These are phyloP conservation scores for Moringa oleifera DNA, from an alignment of 345 rosid genomes.

Conservation along the genomic window DNA sequence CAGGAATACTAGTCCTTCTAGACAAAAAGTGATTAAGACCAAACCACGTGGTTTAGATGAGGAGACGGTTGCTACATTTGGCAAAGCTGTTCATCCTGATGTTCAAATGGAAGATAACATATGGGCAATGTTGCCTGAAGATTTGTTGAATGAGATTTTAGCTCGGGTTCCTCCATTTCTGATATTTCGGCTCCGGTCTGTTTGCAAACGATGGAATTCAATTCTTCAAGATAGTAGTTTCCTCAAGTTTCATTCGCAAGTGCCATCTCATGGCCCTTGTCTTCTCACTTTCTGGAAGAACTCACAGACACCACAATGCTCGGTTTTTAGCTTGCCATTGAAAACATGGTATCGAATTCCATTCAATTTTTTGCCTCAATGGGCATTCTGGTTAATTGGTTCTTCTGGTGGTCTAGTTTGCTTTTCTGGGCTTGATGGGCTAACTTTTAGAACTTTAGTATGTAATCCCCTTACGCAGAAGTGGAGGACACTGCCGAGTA, in stretches of 20 bases:
- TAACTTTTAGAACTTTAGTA: conserved; percentile 72
- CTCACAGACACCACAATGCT: conserved; percentile 78
- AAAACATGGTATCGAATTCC: conserved; percentile 93
- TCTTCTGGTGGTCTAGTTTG: conserved; percentile 91
- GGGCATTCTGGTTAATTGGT: conserved; percentile 95
- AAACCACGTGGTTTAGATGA: conserved; percentile 95
- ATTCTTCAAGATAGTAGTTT: conserved; percentile 86
- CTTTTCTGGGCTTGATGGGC: conserved; percentile 86
- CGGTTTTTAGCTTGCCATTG: conserved; percentile 86
- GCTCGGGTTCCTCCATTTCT: conserved; percentile 91
- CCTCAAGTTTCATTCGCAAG: conserved; percentile 71
- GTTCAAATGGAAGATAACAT: conserved; percentile 86
- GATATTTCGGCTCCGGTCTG: conserved; percentile 86
- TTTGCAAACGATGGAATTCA: conserved; percentile 81
- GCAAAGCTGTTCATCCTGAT: conserved; percentile 57
- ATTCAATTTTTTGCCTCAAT: conserved; percentile 75
- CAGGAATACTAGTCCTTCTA: conserved; percentile 80
- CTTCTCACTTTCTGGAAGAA: conserved; percentile 92
- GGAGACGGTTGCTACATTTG: conserved; percentile 77
- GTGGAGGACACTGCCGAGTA: conserved; percentile 76
- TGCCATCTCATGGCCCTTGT: conserved; percentile 79
- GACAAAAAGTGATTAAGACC: conserved; percentile 81
- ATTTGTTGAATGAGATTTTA: conserved; percentile 79
- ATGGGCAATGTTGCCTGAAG: conserved; percentile 98
- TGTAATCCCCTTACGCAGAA: conserved; percentile 88